phyloP scores from a whole-genome alignment of 2,329 filamentous ascomycete species.

The Alternaria solani region DNA sequence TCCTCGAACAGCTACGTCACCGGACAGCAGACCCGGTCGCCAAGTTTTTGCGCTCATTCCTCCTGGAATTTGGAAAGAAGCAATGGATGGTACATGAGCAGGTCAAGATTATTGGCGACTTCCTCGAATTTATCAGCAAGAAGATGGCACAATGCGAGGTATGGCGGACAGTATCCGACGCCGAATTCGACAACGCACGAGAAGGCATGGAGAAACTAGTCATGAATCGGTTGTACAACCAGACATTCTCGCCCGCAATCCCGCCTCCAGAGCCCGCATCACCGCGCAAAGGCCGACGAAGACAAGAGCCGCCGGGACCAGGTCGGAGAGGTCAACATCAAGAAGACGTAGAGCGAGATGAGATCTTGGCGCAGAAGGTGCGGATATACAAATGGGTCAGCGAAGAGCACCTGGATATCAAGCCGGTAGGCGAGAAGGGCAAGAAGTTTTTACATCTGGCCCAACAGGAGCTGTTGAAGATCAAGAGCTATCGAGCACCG shows the following conservation, averaged over 20 bases:
- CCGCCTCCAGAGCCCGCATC: conserved; percentile 78
- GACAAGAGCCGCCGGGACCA: conserved; percentile 67
- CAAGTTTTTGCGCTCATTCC: conserved; percentile 91
- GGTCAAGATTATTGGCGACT: conserved; percentile 98
- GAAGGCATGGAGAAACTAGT: conserved; percentile 99
- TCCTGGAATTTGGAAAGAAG: conserved; percentile 93
- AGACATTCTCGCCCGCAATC: conserved; percentile 96
- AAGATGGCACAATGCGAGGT: conserved; percentile 98
- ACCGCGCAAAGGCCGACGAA: conserved; percentile 73
- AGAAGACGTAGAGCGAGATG: conserved; percentile 95
- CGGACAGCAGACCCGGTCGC: conserved; percentile 98
- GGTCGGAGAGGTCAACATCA: conserved; percentile 95
- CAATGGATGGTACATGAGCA: conserved; percentile 99
- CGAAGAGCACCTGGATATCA: conserved; percentile 93
- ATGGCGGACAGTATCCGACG: conserved; percentile 93
- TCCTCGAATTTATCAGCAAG: conserved; percentile 93
- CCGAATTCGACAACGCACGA: conserved; percentile 96
- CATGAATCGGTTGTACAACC: conserved; percentile 95
- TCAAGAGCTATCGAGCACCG: conserved; percentile 95
- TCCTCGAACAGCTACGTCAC: conserved; percentile 93
- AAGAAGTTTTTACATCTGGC: conserved; percentile 87
- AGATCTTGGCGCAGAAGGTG: conserved; percentile 95
- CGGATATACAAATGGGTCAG: conserved; percentile 95
- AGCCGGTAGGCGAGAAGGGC: conserved; percentile 82
- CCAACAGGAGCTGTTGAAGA: conserved; percentile 94